phyloP scores from a whole-genome alignment of 192 early-diverging fungal species.

The Mortierella alpina region DNA sequence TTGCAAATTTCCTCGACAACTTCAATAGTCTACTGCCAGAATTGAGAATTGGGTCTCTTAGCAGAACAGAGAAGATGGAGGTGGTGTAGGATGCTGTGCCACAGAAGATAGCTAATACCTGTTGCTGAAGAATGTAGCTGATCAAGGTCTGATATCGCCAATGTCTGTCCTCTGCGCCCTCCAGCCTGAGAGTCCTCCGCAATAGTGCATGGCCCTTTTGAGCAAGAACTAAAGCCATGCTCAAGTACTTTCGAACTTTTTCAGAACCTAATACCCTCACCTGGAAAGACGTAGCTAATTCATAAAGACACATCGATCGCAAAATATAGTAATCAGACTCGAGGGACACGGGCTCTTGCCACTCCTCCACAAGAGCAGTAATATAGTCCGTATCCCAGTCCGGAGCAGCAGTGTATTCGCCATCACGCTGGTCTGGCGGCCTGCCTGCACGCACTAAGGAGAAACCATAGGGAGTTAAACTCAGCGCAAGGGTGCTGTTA shows the following conservation, averaged over 20 bases:
- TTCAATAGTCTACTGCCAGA: too few species aligned
- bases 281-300: slow-evolving; percentile 12
- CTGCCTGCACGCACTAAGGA: slow-evolving; percentile 12
- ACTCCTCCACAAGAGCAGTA: neutral
- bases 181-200: neutral
- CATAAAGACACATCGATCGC: slow-evolving; percentile 15
- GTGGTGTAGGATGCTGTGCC: neutral
- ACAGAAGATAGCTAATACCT: neutral
- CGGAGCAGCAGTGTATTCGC: slow-evolving; percentile 5
- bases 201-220: neutral
- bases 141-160: slow-evolving; percentile 34
- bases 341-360: slow-evolving; percentile 22
- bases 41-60: too few species aligned
- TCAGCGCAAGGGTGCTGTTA: neutral
- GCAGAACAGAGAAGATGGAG: too few species aligned
- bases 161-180: neutral
- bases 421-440: slow-evolving; percentile 32
- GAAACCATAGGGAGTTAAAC: neutral
- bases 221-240: slow-evolving; percentile 18
- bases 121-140: slow-evolving; percentile 14
- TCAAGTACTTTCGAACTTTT: slow-evolving; percentile 9
- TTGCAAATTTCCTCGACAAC: neutral
- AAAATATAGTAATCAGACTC: slow-evolving; percentile 30
- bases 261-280: slow-evolving; percentile 12
- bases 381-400: slow-evolving; percentile 32